A percentile compares a stretch with the other conserved stretches of the same genome.
These are phyloP conservation scores for Shiraia sp. DNA, from an alignment of 2,329 filamentous ascomycete genomes.

Conservation along the genomic window DNA sequence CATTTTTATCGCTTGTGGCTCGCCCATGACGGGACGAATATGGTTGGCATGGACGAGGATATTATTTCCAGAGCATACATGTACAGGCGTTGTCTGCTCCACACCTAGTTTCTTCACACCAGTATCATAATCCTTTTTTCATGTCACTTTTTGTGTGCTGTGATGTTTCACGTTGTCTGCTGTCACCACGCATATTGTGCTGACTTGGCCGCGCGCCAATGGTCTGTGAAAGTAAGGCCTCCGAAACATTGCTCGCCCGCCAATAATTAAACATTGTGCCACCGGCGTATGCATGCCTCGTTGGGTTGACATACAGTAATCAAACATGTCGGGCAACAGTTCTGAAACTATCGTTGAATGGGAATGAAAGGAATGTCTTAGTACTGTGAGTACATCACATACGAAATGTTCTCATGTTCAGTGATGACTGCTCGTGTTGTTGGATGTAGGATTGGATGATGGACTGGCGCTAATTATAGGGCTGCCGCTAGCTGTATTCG, in stretches of 20 bases:
- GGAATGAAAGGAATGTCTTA: no score
- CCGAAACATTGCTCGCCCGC: conserved; percentile 1
- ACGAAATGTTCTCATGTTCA: no score
- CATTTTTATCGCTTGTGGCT: conserved; percentile 19
- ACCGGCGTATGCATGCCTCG: no score
- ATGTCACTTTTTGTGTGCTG: neutral
- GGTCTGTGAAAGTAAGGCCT: neutral
- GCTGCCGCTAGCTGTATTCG: conserved; percentile 11
- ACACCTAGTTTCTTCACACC: conserved; percentile 17
- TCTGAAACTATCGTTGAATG: no score
- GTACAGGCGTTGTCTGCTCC: conserved; percentile 19
- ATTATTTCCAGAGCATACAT: conserved; percentile 15
- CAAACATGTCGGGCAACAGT: no score
- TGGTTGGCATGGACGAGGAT: conserved; percentile 18
- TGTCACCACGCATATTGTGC: neutral
- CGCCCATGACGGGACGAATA: conserved; percentile 9
- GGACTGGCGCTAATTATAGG: conserved; percentile 22
- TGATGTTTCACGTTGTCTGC: neutral
- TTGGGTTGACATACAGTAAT: no score
- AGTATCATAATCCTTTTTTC: conserved; percentile 20
- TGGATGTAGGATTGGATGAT: no score
- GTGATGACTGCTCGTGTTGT: no score
- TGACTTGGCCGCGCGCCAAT: neutral
- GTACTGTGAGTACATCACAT: no score
- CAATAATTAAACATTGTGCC: conserved; percentile 7